Conservation (phyloP, 805 yeast genomes). For the Candida bentonensis region DNA sequence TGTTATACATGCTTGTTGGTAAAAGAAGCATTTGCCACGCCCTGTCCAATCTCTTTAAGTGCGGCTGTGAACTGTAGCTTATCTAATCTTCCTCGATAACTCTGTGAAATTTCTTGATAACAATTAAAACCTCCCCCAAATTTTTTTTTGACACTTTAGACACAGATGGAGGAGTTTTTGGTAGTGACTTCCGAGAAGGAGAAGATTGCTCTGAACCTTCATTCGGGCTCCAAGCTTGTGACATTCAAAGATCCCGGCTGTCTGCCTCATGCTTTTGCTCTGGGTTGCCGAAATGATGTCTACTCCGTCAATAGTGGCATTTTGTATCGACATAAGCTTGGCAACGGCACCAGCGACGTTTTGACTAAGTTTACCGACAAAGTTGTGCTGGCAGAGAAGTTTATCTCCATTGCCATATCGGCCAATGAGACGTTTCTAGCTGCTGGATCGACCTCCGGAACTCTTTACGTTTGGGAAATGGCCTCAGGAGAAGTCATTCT, state of each 20-base stretch:
- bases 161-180: not conserved
- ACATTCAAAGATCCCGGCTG: conserved; percentile 41
- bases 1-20: no score
- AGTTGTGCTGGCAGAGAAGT: conserved; percentile 72
- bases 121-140: not conserved
- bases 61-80: no score
- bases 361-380: conserved; percentile 25
- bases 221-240: conserved; percentile 26
- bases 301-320: not conserved
- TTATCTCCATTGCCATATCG: conserved; percentile 40
- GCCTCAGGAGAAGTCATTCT: conserved; percentile 58
- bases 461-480: conserved; percentile 74
- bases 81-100: no score
- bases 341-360: not conserved
- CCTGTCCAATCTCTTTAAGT: no score
- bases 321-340: not conserved
- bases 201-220: conserved; percentile 18
- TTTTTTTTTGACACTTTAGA: not conserved
- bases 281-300: not conserved
- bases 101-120: not conserved
- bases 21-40: no score
- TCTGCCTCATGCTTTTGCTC: conserved; percentile 10
- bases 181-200: conserved; percentile 1
- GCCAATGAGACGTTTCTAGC: conserved; percentile 33
- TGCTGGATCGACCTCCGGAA: conserved; percentile 66